Conservation (phyloP, 768 basidiomycete genomes). For the Lactarius quietus region DNA sequence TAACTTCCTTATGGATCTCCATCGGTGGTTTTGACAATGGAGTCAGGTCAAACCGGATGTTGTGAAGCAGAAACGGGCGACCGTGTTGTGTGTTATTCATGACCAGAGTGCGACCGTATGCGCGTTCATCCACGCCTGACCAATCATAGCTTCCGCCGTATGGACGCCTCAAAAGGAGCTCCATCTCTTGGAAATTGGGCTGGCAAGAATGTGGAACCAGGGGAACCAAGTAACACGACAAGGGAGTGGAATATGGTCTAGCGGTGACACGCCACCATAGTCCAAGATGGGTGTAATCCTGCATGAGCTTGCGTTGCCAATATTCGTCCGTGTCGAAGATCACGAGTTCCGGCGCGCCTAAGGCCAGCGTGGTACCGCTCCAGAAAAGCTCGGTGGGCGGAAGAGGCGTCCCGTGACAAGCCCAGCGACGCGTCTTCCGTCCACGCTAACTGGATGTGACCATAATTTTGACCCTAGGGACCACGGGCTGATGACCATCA, state of each 20-base stretch:
- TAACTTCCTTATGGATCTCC: constrained; percentile 47
- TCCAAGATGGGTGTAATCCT: constrained; percentile 60
- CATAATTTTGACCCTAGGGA: constrained; percentile 51
- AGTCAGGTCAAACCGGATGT: constrained; percentile 61
- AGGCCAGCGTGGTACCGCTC: constrained; percentile 37
- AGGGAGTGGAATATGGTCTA: constrained; percentile 46
- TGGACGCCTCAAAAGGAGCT: constrained; percentile 46
- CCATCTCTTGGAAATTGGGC: constrained; percentile 59
- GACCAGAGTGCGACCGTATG: constrained; percentile 51
- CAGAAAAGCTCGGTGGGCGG: constrained; percentile 43
- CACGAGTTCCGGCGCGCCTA: constrained; percentile 36
- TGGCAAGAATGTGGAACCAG: constrained; percentile 42
- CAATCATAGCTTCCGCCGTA: constrained; percentile 50
- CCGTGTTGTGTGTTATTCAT: constrained; percentile 55
- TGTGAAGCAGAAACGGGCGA: constrained; percentile 51
- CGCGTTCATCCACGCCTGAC: constrained; percentile 46
- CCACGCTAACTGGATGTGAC: constrained; percentile 57
- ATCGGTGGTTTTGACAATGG: constrained; percentile 54
- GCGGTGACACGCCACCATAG: constrained; percentile 62
- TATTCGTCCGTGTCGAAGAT: constrained; percentile 46
- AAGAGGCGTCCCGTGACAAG: constrained; percentile 65
- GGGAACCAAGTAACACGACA: constrained; percentile 66
- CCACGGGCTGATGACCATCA: constrained; percentile 66
- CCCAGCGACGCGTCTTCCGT: constrained; percentile 50
- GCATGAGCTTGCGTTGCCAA: constrained; percentile 49